Evolutionary conservation across 2,329 filamentous ascomycete species (phyloP).

Genomic region (Stachybotrys echinatus): DNA sequence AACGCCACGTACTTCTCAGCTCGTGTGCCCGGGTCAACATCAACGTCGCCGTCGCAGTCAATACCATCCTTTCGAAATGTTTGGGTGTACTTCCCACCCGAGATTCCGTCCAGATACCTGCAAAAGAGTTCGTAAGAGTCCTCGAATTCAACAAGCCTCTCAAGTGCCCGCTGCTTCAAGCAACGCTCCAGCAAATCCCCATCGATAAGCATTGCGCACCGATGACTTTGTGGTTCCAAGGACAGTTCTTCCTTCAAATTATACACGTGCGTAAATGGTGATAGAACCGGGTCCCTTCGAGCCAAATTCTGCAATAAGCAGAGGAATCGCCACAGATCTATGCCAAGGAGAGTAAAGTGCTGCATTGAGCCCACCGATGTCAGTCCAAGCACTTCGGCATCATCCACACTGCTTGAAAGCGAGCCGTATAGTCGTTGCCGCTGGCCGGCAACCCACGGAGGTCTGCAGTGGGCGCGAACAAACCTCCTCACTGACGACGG

Average conservation of each 20-base stretch:
- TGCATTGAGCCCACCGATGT: constrained; percentile 65
- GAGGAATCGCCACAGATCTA: constrained; percentile 62
- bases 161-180: constrained; percentile 39
- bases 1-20: constrained; percentile 35
- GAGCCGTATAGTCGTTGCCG: constrained; percentile 33
- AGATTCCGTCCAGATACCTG: constrained; percentile 44
- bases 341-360: constrained; percentile 61
- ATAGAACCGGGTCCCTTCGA: constrained; percentile 38
- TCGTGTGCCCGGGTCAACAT: constrained; percentile 12
- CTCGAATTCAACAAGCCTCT: constrained; percentile 30
- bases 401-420: constrained; percentile 36
- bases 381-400: constrained; percentile 55
- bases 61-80: no score
- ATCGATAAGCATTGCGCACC: constrained; percentile 57
- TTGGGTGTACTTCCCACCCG: constrained; percentile 36
- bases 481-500: constrained; percentile 52
- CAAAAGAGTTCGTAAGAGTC: constrained; percentile 34
- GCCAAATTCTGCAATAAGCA: constrained; percentile 69
- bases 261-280: constrained; percentile 34
- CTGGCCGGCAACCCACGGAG: constrained; percentile 39
- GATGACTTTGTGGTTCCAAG: constrained; percentile 27
- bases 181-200: constrained; percentile 59
- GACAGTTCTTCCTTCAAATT: constrained; percentile 11
- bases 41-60: constrained; percentile 13
- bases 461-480: constrained; percentile 45